phyloP scores from a whole-genome alignment of 164 flowering plant species.

The Vitis rupestris region DNA sequence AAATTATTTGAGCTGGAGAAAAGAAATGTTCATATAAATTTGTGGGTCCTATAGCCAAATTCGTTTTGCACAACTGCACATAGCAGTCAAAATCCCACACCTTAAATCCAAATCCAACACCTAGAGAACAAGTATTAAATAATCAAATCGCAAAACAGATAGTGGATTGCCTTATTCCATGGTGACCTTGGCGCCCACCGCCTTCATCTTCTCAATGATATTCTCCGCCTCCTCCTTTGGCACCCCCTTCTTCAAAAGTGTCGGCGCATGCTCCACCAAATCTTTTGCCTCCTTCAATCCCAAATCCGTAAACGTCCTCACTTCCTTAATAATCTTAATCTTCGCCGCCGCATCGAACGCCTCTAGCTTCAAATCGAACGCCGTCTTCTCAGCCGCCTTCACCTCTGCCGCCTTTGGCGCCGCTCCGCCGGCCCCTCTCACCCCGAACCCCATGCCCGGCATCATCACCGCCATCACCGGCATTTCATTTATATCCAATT shows the following conservation, averaged over 20 bases:
- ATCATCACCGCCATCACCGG: conserved; percentile 81
- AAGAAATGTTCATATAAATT: too few species aligned
- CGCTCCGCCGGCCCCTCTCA: conserved; percentile 33
- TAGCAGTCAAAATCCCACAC: neutral
- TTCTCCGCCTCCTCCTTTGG: conserved; percentile 47
- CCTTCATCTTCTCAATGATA: conserved; percentile 44
- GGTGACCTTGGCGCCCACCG: conserved; percentile 39
- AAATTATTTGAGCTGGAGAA: too few species aligned
- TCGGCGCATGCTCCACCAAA: conserved; percentile 47
- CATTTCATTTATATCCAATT: conserved; percentile 58
- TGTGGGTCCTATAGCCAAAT: too few species aligned
- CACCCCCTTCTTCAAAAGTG: conserved; percentile 43
- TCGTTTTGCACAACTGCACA: too few species aligned
- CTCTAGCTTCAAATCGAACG: conserved; percentile 83
- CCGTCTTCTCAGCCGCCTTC: conserved; percentile 67
- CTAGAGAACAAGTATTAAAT: neutral
- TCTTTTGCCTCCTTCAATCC: conserved; percentile 67
- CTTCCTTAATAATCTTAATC: conserved; percentile 93
- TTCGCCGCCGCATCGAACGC: conserved; percentile 75
- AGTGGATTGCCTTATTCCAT: conserved; percentile 35
- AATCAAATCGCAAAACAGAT: neutral
- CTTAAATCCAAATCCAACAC: neutral
- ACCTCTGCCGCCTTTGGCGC: conserved; percentile 51
- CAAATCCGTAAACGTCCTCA: conserved; percentile 71
- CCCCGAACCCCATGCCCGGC: conserved; percentile 74